Evolutionary conservation across 768 basidiomycete species (phyloP), one percentile per base, ranked within the genome.

Genomic region (Mycena sanguinolenta): DNA sequence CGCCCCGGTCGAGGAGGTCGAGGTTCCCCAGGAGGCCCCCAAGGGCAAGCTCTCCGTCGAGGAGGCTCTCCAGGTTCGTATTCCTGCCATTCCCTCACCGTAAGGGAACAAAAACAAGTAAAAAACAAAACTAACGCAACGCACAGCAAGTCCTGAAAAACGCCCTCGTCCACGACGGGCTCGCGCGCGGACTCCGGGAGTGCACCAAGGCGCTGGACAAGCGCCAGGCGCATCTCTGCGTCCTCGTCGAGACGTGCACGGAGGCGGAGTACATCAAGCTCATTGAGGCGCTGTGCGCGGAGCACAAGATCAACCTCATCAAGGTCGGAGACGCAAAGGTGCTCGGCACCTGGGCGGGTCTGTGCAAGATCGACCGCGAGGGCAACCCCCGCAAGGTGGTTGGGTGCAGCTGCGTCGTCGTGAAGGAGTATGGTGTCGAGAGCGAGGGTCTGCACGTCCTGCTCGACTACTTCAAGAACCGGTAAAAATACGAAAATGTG

Each of bases 221-320:
- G 87, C 93, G 96, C 77, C 95, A 97, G 88, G 97, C 97, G 65
- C 97, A 99, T 83, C 88, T 99, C 57, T 99, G 97, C 85, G 97
- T 99, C 71, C 92, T 99, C 78, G 97, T 98, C 81, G 97, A 99
- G 91, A 96, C 96, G 66, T 98, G 96, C 89, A 96, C 94, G 62
- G 97, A 99, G 86, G 95, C 97, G 75, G 97, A 98, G 85, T 99
- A 99, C 89, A 95, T 98, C 91, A 99, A 98, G 88, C 95, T 99
- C 87, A 98, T 99, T 76, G 97, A 98, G 86, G 97, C 97, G 59
- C 95, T 99, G 80, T 99, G 97, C 82, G 94, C 95, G 72, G 96
- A 98, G 87, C 97, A 99, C 91, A 97, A 97, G 85, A 98, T 99
- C 87, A 96, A 96, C 88, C 87, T 99, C 74, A 98, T 99, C 95